These are phyloP conservation scores for Pseudognaphalium luteoalbum DNA, from an alignment of 129 eudicot genomes.

Conservation along the genomic window DNA sequence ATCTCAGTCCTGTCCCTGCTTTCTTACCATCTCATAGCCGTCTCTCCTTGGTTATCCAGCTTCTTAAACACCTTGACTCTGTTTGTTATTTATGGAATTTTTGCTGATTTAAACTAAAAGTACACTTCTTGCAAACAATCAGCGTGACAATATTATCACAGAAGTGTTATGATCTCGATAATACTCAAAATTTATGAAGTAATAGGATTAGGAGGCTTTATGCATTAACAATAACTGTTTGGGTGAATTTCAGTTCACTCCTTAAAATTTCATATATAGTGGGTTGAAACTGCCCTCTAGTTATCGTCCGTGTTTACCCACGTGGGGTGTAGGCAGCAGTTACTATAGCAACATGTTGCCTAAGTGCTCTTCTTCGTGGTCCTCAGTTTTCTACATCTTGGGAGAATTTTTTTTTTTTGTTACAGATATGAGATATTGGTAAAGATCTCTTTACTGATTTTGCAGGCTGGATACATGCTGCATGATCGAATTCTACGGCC, in stretches of 20 bases:
- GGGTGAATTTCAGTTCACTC: neutral
- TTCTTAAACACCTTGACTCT: neutral
- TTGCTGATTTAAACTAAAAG: neutral
- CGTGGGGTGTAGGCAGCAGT: neutral
- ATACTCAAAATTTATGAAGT: neutral
- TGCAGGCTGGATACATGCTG: constrained; percentile 69
- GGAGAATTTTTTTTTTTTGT: neutral
- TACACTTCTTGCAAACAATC: neutral
- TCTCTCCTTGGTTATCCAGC: neutral
- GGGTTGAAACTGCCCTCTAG: neutral
- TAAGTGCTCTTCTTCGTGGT: neutral
- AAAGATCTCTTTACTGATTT: constrained; percentile 6
- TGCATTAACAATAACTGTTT: neutral
- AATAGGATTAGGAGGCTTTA: neutral
- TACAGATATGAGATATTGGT: neutral
- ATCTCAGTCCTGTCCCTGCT: neutral
- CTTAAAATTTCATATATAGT: neutral
- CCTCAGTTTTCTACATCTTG: neutral
- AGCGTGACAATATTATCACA: neutral
- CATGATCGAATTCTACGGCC: constrained; percentile 69
- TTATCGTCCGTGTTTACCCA: neutral
- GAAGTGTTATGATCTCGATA: neutral
- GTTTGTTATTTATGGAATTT: neutral
- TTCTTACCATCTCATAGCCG: neutral
- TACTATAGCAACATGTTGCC: neutral